These are phyloP conservation scores for Pharnaceum exiguum DNA, from an alignment of 148 eudicot species.

Conservation along the genomic window DNA sequence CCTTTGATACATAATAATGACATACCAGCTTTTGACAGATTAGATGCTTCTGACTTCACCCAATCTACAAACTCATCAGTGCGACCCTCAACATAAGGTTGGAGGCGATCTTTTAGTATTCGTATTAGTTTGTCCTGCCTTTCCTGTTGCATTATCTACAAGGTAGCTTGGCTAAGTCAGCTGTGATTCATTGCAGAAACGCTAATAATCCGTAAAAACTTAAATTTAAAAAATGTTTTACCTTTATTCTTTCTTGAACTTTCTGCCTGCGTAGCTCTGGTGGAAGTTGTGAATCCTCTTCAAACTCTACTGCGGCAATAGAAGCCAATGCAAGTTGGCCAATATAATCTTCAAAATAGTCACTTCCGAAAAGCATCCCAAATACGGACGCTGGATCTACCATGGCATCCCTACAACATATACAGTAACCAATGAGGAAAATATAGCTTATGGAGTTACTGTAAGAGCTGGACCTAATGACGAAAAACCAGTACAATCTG, in stretches of 20 bases:
- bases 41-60: constrained; percentile 73
- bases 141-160: constrained; percentile 65
- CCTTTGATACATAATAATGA: too few species aligned
- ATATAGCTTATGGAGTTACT: neutral
- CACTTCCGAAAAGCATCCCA: constrained; percentile 94
- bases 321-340: constrained; percentile 84
- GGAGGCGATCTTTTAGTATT: constrained; percentile 58
- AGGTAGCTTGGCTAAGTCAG: constrained; percentile 7
- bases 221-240: constrained; percentile 15
- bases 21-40: constrained; percentile 83
- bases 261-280: constrained; percentile 50
- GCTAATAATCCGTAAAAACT: neutral
- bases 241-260: constrained; percentile 79
- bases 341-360: constrained; percentile 76
- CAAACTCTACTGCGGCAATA: constrained; percentile 51
- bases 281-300: constrained; percentile 48
- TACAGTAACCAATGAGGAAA: constrained; percentile 3
- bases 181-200: neutral
- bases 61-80: constrained; percentile 61
- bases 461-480: too few species aligned
- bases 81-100: constrained; percentile 71
- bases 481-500: too few species aligned
- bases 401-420: constrained; percentile 63
- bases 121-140: constrained; percentile 71
- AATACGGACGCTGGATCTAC: constrained; percentile 90